Base-by-base conservation (phyloP, 2,329 filamentous ascomycete genomes). In the Ceratocystis papillata region DNA sequence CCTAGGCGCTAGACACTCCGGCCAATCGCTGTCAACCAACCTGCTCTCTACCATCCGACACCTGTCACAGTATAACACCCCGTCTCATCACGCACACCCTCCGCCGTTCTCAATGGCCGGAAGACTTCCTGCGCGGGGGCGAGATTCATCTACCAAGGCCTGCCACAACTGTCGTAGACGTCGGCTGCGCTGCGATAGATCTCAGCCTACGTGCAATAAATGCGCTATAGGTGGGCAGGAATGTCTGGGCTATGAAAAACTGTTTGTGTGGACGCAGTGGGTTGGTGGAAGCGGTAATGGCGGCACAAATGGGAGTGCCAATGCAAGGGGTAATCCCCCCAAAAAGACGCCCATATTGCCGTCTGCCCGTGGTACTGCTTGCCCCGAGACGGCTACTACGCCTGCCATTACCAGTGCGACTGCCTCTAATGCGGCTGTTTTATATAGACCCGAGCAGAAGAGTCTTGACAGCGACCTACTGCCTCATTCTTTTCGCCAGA, bases 151-250 rank as follows among this genome's bases (percentile, higher is more conserved):
- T n/a, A 62, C 64, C 59, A 80, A 78, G 71, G 71, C 80, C 68
- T 86, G 83, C 73, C 82, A 86, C 74, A 85, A 84, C 74, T 86
- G 83, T 74, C 82, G 83, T 68, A 80, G 79, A 67, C 79, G 79
- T 71, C 80, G 84, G 70, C 79, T 83, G 72, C 81, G 83, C 71
- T 87, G 84, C 73, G 84, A 87, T 73, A 78, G 80, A 68, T 85
- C 83, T 44, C 75, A 80, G 62, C 83, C 83, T 30, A 77, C 74
- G 67, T 86, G 84, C 73, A 78, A 81, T 70, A 86, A 86, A 75
- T 86, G 83, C 73, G 73, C 76, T 65, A 77, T 76, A 70, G 76
- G 79, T 53, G 82, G 82, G 33, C 77, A 81, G 72, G 77, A 81
- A 70, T 87, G 84, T 75, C 79, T 84, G 68, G 84, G 84, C 48